Base-by-base conservation (phyloP, 768 basidiomycete genomes). In the Tricholoma hemisulphureum region DNA sequence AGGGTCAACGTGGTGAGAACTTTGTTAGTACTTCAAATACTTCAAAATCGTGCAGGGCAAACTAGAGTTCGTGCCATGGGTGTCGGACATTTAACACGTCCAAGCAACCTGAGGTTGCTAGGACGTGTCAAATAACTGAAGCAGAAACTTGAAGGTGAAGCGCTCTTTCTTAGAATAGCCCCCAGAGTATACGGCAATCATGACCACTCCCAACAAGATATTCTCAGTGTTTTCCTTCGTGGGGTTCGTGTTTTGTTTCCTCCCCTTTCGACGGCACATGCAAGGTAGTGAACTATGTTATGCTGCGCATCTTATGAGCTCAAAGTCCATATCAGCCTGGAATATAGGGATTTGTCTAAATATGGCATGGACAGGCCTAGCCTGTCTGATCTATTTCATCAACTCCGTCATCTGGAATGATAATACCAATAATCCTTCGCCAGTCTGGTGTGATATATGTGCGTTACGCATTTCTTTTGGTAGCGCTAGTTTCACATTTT, bases 321-420 rank as follows among this genome's bases (percentile, higher is more conserved):
- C 13, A 24, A 26, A 8, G 3, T 26, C 24, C 4, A 8, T 14
- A 46, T 2, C 18, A 74, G 77, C 77, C 0, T 72, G 72, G 80
- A 82, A 86, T 61, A 69, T 76, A 18, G 83, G 80, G n/a, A 83
- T 82, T 18, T 74, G 82, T 51, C 56, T 77, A 34, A 78, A 77
- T 68, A 84, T 86, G 63, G 37, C 71, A 26, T 85, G 83, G 85
- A 72, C 71, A 4, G 74, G 69, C 1, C 50, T 74, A 2, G 69
- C 66, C 10, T 79, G 76, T 55, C 71, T 84, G 24, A 73, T 74
- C 16, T 60, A 71, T 14, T 76, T 72, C 59, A 65, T 85, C 57
- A 82, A 85, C 67, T 69, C 76, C 4, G 64, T 84, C 29, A 59
- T 84, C 4, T 87, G 85, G 85, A 69, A 69, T 52, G 69, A 76